A percentile compares a stretch with the other conserved stretches of the same genome.
Evolutionary conservation across 176 grass and related monocot genomes (phyloP).

Genomic region (Oryza officinalis): DNA sequence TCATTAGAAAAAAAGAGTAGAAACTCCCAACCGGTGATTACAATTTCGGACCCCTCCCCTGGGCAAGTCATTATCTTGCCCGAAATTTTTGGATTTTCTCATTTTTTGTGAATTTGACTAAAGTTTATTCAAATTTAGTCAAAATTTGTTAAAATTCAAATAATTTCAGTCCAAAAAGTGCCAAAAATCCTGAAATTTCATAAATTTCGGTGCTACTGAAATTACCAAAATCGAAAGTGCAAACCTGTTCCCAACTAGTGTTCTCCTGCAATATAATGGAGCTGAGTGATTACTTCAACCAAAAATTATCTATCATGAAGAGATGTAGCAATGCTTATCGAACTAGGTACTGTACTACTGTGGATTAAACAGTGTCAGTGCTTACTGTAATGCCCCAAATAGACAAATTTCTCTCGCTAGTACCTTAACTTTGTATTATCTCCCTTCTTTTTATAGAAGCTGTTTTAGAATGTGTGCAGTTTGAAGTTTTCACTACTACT

Average conservation of each 20-base stretch:
- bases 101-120: too few species aligned
- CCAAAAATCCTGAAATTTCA: too few species aligned
- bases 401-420: neutral
- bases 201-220: too few species aligned
- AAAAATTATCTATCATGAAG: neutral
- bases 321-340: neutral
- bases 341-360: neutral
- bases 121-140: too few species aligned
- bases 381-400: neutral
- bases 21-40: too few species aligned
- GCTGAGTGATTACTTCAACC: neutral
- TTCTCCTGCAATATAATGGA: conserved; percentile 9
- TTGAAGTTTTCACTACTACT: neutral
- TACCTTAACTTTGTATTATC: neutral
- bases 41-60: too few species aligned
- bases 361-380: neutral
- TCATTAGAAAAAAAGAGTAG: neutral
- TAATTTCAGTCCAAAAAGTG: too few species aligned
- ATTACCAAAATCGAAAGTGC: too few species aligned
- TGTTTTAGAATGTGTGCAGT: neutral
- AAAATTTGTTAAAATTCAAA: too few species aligned
- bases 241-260: too few species aligned
- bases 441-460: neutral
- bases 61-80: too few species aligned
- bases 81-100: too few species aligned